phyloP scores from a whole-genome alignment of 306 rosid species.

The Cajanus cajan region DNA sequence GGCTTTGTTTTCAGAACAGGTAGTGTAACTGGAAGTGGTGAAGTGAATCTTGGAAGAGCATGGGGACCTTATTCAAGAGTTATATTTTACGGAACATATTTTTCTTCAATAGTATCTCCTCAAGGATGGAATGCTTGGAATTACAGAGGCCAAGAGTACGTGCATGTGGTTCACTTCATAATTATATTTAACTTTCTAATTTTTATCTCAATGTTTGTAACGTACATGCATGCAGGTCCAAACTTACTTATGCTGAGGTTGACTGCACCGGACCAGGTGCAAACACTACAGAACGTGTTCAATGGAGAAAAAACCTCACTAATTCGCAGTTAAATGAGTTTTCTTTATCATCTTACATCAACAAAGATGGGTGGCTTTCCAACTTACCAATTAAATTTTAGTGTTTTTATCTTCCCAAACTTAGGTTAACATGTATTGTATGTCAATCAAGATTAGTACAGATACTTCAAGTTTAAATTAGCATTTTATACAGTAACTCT shows the following conservation, averaged over 20 bases:
- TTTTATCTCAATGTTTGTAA: background rate
- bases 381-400: background rate
- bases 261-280: background rate
- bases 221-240: background rate
- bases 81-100: constrained; percentile 2
- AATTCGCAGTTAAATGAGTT: background rate
- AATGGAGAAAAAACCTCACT: background rate
- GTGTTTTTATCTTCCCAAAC: background rate
- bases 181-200: no score
- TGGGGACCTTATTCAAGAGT: constrained; percentile 20
- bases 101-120: constrained; percentile 24
- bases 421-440: background rate
- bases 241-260: background rate
- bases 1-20: constrained; percentile 49
- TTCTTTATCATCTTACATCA: background rate
- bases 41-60: constrained; percentile 17
- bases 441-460: background rate
- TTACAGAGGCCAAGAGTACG: constrained; percentile 35
- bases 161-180: background rate
- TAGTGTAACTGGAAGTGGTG: background rate
- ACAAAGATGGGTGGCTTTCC: background rate
- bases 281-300: background rate
- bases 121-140: constrained; percentile 46
- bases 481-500: no score
- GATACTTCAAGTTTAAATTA: no score